Conservation (phyloP, 306 rosid genomes). For the Ochetophila trinervis region DNA sequence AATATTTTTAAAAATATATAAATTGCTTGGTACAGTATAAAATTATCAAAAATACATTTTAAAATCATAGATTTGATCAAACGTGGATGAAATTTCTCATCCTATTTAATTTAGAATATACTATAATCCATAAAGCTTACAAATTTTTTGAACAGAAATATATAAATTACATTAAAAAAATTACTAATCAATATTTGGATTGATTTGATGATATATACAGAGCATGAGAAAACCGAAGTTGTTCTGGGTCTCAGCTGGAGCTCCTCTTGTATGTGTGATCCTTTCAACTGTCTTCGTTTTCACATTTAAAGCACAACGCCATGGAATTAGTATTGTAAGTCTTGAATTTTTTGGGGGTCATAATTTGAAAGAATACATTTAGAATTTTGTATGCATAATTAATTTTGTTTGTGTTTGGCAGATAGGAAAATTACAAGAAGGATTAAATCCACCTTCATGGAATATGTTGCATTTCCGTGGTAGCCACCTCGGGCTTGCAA, state of each 20-base stretch:
- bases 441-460: slow-evolving; percentile 90
- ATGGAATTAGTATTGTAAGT: slow-evolving; percentile 79
- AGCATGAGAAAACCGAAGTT: slow-evolving; percentile 68
- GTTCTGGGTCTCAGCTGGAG: slow-evolving; percentile 97
- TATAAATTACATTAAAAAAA: too few species aligned
- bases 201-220: slow-evolving; percentile 33
- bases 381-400: neutral
- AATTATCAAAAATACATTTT: too few species aligned
- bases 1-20: too few species aligned
- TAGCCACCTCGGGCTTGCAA: slow-evolving; percentile 46
- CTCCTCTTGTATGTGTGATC: slow-evolving; percentile 77
- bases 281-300: slow-evolving; percentile 72
- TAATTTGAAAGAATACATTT: neutral
- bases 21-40: too few species aligned
- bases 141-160: too few species aligned
- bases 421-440: slow-evolving; percentile 83
- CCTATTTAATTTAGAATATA: too few species aligned
- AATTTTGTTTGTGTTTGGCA: slow-evolving; percentile 24
- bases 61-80: too few species aligned
- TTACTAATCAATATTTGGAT: too few species aligned
- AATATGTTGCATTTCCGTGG: slow-evolving; percentile 62
- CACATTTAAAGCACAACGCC: slow-evolving; percentile 61
- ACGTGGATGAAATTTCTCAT: too few species aligned
- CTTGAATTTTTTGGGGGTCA: neutral
- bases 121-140: too few species aligned